These are phyloP conservation scores for Ostreobium quekettii DNA, from an alignment of 139 green algal species.

Conservation along the genomic window DNA sequence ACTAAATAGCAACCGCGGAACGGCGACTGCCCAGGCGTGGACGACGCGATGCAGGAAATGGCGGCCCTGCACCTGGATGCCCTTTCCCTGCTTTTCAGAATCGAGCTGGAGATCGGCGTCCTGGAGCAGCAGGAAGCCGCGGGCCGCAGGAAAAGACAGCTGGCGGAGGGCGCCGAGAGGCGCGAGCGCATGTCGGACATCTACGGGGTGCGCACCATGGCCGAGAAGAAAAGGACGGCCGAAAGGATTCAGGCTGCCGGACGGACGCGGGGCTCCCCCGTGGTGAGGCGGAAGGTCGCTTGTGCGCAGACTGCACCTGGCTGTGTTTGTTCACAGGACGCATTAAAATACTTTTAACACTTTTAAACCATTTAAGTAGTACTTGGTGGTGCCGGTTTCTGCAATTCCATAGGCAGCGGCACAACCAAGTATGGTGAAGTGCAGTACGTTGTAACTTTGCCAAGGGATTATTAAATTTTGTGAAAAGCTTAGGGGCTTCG, in stretches of 20 bases:
- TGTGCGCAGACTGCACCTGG: too few species aligned
- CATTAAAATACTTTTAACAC: too few species aligned
- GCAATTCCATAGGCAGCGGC: too few species aligned
- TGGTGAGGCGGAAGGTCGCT: constrained; percentile 7
- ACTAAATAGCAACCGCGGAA: too few species aligned
- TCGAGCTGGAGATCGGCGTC: constrained; percentile 47
- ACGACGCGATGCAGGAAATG: constrained; percentile 39
- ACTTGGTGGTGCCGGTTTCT: too few species aligned
- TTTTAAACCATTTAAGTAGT: too few species aligned
- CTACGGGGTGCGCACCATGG: constrained; percentile 40
- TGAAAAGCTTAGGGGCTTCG: too few species aligned
- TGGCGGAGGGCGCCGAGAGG: not conserved
- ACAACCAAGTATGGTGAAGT: too few species aligned
- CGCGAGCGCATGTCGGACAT: constrained; percentile 38
- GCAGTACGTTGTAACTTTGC: too few species aligned
- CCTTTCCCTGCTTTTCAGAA: constrained; percentile 32
- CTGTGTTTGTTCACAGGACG: too few species aligned
- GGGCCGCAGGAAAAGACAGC: constrained; percentile 4
- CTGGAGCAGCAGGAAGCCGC: constrained; percentile 34
- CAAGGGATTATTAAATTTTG: too few species aligned
- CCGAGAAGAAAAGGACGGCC: constrained; percentile 35
- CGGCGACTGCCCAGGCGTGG: too few species aligned
- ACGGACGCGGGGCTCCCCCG: constrained; percentile 21
- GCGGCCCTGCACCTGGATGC: constrained; percentile 52
- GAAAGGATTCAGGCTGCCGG: constrained; percentile 24